phyloP scores from a whole-genome alignment of 495 filamentous ascomycete species.

The Aspergillus affinis region DNA sequence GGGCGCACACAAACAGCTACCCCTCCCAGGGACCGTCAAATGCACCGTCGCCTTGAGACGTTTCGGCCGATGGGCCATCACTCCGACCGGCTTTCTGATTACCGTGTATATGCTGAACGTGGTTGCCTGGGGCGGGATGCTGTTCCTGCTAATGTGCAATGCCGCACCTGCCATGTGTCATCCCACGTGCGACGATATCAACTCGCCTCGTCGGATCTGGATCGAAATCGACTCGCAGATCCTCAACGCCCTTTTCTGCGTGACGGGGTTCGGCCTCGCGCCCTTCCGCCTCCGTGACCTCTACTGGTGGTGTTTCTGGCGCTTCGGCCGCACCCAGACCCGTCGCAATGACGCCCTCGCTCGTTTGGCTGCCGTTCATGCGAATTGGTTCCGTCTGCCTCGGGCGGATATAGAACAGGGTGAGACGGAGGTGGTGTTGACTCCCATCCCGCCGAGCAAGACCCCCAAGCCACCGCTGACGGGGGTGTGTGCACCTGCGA shows the following conservation, averaged over 20 bases:
- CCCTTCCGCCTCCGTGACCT: constrained; percentile 84
- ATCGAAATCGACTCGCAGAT: constrained; percentile 85
- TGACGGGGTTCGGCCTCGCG: constrained; percentile 79
- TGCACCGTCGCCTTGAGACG: not conserved
- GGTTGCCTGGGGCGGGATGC: constrained; percentile 87
- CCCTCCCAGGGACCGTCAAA: not conserved
- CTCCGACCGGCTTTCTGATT: constrained; percentile 70
- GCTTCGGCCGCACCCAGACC: constrained; percentile 48
- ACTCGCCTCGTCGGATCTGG: constrained; percentile 74
- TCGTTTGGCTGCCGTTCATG: constrained; percentile 64
- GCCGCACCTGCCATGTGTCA: constrained; percentile 78
- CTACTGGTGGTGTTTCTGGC: constrained; percentile 65
- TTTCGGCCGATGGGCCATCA: constrained; percentile 46
- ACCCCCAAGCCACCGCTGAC: constrained; percentile 45
- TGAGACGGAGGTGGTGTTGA: not conserved
- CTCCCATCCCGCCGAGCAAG: not conserved
- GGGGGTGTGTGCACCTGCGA: constrained; percentile 63
- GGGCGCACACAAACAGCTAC: not conserved
- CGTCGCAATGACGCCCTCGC: constrained; percentile 45
- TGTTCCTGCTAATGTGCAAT: constrained; percentile 78
- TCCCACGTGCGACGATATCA: constrained; percentile 67
- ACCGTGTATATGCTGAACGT: constrained; percentile 78
- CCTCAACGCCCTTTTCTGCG: constrained; percentile 80
- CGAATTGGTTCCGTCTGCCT: constrained; percentile 64
- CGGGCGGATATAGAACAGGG: constrained; percentile 22